phyloP scores from a whole-genome alignment of 2,329 filamentous ascomycete species.

The Claviceps arundinis region DNA sequence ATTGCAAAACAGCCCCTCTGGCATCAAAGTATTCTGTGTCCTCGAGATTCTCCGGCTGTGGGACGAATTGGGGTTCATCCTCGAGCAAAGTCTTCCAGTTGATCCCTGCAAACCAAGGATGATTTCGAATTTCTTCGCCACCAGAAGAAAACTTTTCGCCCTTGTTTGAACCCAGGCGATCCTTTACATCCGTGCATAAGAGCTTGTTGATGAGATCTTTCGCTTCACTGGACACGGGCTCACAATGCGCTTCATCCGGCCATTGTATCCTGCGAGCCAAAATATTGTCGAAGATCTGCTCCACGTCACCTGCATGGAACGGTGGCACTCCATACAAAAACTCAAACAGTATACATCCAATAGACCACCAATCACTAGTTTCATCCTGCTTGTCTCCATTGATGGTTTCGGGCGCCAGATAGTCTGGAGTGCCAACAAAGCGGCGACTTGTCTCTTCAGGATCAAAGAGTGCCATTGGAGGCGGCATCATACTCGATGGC shows the following conservation, averaged over 20 bases:
- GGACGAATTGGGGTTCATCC: slow-evolving; percentile 91
- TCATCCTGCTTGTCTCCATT: slow-evolving; percentile 92
- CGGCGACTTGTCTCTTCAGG: slow-evolving; percentile 84
- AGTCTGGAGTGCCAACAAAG: slow-evolving; percentile 95
- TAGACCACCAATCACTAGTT: slow-evolving; percentile 98
- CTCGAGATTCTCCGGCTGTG: slow-evolving; percentile 82
- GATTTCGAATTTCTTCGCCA: slow-evolving; percentile 79
- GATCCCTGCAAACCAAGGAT: slow-evolving; percentile 77
- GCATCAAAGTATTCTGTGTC: slow-evolving; percentile 97
- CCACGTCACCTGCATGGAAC: slow-evolving; percentile 80
- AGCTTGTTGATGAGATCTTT: slow-evolving; percentile 91
- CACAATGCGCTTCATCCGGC: slow-evolving; percentile 70
- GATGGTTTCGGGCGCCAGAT: slow-evolving; percentile 92
- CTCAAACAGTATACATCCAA: slow-evolving; percentile 97
- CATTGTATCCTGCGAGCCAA: slow-evolving; percentile 79
- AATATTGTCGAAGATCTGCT: slow-evolving; percentile 95
- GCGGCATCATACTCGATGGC: slow-evolving; percentile 63
- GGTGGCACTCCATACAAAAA: slow-evolving; percentile 88
- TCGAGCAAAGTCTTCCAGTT: slow-evolving; percentile 88
- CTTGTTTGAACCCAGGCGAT: slow-evolving; percentile 74
- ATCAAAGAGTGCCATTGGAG: slow-evolving; percentile 89
- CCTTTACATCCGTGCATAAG: slow-evolving; percentile 68
- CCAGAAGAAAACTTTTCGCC: slow-evolving; percentile 73
- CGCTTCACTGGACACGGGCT: slow-evolving; percentile 66
- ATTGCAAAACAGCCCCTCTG: slow-evolving; percentile 79